Base-by-base conservation (phyloP, 192 early-diverging fungal genomes). In the Backusella tarrabulga region DNA sequence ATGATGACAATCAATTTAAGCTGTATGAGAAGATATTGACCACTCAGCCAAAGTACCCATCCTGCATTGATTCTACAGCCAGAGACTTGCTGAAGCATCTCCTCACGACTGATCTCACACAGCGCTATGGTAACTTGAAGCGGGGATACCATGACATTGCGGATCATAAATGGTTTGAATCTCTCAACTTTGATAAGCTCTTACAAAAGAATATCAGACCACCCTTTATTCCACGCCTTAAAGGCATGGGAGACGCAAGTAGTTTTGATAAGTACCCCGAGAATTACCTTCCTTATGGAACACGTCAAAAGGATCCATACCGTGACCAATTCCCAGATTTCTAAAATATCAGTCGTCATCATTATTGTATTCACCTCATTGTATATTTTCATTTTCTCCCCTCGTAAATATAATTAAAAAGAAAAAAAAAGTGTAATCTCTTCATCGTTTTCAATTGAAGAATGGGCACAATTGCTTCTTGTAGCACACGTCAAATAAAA, bases 21-120 rank as follows among this genome's bases (percentile, higher is more conserved):
- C 93, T 96, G 72, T 96, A 96, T 83, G 95, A 95, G 78, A 96
- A 96, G 81, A 96, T 96, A 67, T 83, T 96, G 60, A 85, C 85
- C 1, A 92, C 91, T 44, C 83, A 88, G 67, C 88, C 93, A 46
- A 86, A 81, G 32, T 96, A 93, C 77, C 94, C 95, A 36, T 67
- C 88, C 3, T 86, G 91, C 78, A 92, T 97, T 68, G 87, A 89
- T 56, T 68, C 87, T 3, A 75, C 86, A 23, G 93, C 93, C 14
- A 88, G 85, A 74, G 93, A 96, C 73, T 85, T 97, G 29, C 90
- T 97, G 71, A 85, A 89, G 76, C 83, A 90, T 15, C 85, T 97
- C 29, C 83, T 97, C 44, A 95, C 92, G 2, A 85, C 92, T 1
- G 95, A 97, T 82, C 82, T 91, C 32, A 90, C 91, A 32, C 91